Base-by-base conservation (phyloP, 1,284 basidiomycete genomes). In the Puccinia polysora region DNA sequence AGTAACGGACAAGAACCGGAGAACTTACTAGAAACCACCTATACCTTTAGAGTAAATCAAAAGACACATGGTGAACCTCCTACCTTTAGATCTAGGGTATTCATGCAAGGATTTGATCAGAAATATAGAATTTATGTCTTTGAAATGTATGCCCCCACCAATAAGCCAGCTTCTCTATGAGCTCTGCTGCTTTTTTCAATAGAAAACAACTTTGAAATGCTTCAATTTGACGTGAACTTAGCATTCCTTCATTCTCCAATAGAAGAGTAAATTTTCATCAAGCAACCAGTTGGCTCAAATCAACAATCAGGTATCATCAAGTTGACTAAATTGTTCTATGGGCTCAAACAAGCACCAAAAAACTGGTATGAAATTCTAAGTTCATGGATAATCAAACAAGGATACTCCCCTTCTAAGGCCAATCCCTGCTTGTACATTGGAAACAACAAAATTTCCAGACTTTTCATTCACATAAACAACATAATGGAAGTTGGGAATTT, bases 101-200 rank as follows among this genome's bases (percentile, higher is more conserved):
- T 83, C 0, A 83, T 81, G 0, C 78, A 80, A 52, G 83, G 83
- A 1, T 84, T 82, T 76, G 76, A 76, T 0, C 84, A 85, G 74
- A 73, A 77, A 0, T 76, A 77, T 2, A 80, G 83, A 0, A 55
- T 82, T 0, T 81, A 84, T 73, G 84, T 81, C 74, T 78, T 80
- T 25, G 77, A 83, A 40, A 83, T 81, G 0, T 83, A 78, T 65
- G 76, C 81, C 0, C 83, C 82, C 0, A 79, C 83, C 0, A 79
- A 79, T 3, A 77, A 78, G 12, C 77, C 81, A 1, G 67, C 78
- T 0, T 80, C 81, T 0, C 77, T 83, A n/a, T 74, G 79, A 0
- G 71, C 79, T 1, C 63, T 83, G 1, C 76, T 83, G 0, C 78
- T 81, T 0, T 73, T 83, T 0, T 81, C 82, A 5, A 79, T 81